A percentile compares a stretch with the other conserved stretches of the same genome.
Conservation (phyloP, 306 rosid species). For the Fagus crenata region DNA sequence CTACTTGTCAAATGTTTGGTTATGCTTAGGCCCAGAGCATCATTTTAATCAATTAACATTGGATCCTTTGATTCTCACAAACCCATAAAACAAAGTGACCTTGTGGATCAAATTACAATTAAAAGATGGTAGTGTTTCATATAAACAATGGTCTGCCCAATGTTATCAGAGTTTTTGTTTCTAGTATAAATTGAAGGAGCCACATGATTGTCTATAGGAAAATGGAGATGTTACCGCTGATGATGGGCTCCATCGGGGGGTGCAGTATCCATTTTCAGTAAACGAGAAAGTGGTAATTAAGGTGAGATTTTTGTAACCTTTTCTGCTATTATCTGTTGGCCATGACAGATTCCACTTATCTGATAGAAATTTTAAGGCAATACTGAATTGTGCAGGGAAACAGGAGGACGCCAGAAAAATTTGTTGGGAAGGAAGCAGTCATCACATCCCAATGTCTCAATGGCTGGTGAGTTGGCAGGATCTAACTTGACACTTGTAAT, state of each 20-base stretch:
- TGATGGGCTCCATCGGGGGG: conserved; percentile 69
- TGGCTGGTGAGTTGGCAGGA: conserved; percentile 82
- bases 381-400: conserved; percentile 74
- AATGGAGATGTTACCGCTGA: conserved; percentile 61
- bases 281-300: conserved; percentile 88
- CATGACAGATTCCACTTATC: conserved; percentile 13
- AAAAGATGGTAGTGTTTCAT: conserved; percentile 9
- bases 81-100: background rate
- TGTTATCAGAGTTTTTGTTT: conserved; percentile 27
- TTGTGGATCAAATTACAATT: background rate
- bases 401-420: conserved; percentile 91
- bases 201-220: conserved; percentile 54
- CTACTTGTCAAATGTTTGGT: background rate
- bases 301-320: conserved; percentile 48
- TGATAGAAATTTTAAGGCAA: conserved; percentile 19
- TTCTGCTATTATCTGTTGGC: conserved; percentile 17
- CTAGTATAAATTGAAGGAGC: conserved; percentile 7
- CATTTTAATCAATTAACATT: background rate
- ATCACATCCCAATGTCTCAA: conserved; percentile 98
- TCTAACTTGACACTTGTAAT: conserved; percentile 25
- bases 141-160: conserved; percentile 3
- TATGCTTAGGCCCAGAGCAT: background rate
- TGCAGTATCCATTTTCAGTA: conserved; percentile 93
- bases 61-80: background rate
- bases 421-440: conserved; percentile 98